These are phyloP conservation scores for Aquanectria penicillioides DNA, from an alignment of 2,329 filamentous ascomycete species.

Conservation along the genomic window DNA sequence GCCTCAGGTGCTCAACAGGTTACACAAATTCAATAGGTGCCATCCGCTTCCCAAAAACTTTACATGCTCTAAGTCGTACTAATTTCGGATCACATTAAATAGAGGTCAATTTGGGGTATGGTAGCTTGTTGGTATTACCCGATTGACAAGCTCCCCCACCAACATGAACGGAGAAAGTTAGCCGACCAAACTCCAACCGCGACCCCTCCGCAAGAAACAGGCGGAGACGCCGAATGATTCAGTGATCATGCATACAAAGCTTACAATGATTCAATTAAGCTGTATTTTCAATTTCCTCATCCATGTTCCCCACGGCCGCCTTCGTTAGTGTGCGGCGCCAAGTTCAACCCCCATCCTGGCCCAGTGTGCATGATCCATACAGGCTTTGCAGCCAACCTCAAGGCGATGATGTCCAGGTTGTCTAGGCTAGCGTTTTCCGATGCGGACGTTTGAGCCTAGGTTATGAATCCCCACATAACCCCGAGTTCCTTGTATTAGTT, in stretches of 20 bases:
- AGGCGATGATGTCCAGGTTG: background rate
- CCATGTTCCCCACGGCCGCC: background rate
- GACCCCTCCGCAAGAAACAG: background rate
- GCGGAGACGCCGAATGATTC: constrained; percentile 8
- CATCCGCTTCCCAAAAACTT: too few species aligned
- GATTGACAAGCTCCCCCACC: constrained; percentile 1
- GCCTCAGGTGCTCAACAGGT: too few species aligned
- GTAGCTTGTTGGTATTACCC: too few species aligned
- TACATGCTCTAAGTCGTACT: too few species aligned
- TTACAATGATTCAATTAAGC: background rate
- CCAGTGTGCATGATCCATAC: background rate
- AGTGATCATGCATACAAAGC: background rate
- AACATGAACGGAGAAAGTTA: constrained; percentile 25
- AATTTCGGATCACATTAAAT: too few species aligned
- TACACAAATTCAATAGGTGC: too few species aligned
- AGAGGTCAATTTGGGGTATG: too few species aligned
- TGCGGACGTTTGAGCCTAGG: background rate
- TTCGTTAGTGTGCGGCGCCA: background rate
- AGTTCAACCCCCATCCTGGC: background rate
- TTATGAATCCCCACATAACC: background rate
- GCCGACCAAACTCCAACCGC: constrained; percentile 12
- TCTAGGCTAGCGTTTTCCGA: constrained; percentile 25
- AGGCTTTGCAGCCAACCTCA: background rate
- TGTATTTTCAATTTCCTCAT: background rate
- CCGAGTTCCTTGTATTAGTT: background rate